Evolutionary conservation across 768 basidiomycete species (phyloP).

Genomic region (Tylopilus subfusipes): DNA sequence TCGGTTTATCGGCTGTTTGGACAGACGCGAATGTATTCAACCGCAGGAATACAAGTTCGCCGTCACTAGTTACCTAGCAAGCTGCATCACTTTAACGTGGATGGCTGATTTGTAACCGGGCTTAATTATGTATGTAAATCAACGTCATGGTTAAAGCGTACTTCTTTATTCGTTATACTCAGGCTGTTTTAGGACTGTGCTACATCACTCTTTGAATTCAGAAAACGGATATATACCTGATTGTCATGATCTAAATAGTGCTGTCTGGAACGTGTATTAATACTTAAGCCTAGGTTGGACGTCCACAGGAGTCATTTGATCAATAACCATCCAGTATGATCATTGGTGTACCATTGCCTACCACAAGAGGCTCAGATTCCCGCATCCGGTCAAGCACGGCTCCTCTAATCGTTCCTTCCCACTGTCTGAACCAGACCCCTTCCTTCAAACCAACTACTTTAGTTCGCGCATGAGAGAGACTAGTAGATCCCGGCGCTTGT

Average conservation of each 20-base stretch:
- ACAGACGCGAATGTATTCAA: slow-evolving; percentile 27
- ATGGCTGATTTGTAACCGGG: not conserved
- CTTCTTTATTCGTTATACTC: slow-evolving; percentile 23
- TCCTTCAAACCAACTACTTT: slow-evolving; percentile 59
- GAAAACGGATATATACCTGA: slow-evolving; percentile 4
- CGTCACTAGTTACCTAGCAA: not conserved
- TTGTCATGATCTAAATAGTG: not conserved
- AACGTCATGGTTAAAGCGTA: not conserved
- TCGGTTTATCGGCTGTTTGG: slow-evolving; percentile 29
- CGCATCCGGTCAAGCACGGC: slow-evolving; percentile 49
- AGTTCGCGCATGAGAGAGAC: slow-evolving; percentile 31
- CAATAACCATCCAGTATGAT: slow-evolving; percentile 27
- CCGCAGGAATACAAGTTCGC: slow-evolving; percentile 8
- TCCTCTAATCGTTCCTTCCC: slow-evolving; percentile 66
- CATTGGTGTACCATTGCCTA: slow-evolving; percentile 22
- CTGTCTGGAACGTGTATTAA: not conserved
- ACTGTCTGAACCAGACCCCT: slow-evolving; percentile 74
- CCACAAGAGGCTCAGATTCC: slow-evolving; percentile 31
- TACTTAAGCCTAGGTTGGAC: not conserved
- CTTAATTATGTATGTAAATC: not conserved
- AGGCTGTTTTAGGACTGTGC: slow-evolving; percentile 14
- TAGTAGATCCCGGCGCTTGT: slow-evolving; percentile 22
- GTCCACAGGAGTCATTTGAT: too few species aligned
- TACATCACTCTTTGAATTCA: slow-evolving; percentile 1
- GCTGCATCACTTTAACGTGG: not conserved